A percentile compares a stretch with the other conserved stretches of the same genome.
Evolutionary conservation across 768 basidiomycete species (phyloP).

Genomic region (Termitomyces sp.): DNA sequence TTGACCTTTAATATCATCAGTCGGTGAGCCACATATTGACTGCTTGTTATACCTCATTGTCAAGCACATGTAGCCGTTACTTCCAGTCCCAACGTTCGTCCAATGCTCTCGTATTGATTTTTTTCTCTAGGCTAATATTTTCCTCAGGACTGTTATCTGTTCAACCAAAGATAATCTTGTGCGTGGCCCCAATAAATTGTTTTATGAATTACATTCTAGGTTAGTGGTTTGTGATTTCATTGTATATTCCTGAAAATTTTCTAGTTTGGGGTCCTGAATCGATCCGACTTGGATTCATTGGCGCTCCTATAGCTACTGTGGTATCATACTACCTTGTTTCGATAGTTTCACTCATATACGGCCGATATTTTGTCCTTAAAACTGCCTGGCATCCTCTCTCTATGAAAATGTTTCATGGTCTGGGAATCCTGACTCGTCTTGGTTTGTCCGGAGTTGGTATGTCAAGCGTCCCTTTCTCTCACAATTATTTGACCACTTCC

Average conservation of each 20-base stretch:
- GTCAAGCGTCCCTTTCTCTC: too few relatives aligned
- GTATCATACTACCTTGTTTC: conserved; percentile 80
- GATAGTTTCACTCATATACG: conserved; percentile 52
- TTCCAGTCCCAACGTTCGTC: background rate
- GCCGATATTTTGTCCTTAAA: conserved; percentile 48
- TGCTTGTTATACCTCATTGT: background rate
- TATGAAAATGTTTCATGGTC: too few relatives aligned
- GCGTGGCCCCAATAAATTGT: conserved; percentile 22
- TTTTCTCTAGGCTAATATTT: background rate
- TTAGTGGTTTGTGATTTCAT: conserved; percentile 16
- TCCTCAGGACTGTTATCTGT: background rate
- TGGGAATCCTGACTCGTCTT: too few relatives aligned
- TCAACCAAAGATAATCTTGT: conserved; percentile 68
- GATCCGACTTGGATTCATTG: conserved; percentile 80
- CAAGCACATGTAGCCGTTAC: background rate
- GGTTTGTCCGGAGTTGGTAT: too few relatives aligned
- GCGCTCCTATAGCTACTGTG: conserved; percentile 85
- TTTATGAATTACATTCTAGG: conserved; percentile 73
- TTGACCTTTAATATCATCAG: background rate
- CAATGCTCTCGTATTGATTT: background rate
- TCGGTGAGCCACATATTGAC: background rate
- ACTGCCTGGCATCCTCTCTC: conserved; percentile 63
- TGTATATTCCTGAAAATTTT: background rate
- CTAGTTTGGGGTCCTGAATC: conserved; percentile 75
- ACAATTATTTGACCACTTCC: too few relatives aligned